A percentile compares a stretch with the other conserved stretches of the same genome.
Evolutionary conservation across 305 asterid genomes (phyloP).

Genomic region (Fraxinus velutina): DNA sequence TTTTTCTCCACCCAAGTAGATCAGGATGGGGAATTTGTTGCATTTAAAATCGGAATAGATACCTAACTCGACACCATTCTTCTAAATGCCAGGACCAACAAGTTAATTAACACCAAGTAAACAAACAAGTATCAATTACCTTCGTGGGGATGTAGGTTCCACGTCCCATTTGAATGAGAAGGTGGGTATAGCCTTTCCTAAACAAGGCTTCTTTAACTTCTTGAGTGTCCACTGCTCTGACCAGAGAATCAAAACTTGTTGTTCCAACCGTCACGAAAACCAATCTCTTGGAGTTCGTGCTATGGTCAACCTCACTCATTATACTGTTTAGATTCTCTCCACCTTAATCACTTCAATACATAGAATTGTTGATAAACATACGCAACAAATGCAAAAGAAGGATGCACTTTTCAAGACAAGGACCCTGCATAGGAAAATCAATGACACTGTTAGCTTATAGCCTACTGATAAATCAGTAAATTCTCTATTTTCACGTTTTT

Average conservation of each 20-base stretch:
- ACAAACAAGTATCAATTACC: slow-evolving; percentile 37
- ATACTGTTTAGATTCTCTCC: slow-evolving; percentile 3
- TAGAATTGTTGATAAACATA: not conserved
- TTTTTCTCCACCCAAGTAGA: not conserved
- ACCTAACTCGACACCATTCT: not conserved
- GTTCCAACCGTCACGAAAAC: slow-evolving; percentile 93
- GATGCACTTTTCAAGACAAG: not conserved
- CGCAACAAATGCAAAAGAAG: not conserved
- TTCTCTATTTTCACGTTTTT: not conserved
- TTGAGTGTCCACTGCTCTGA: slow-evolving; percentile 61
- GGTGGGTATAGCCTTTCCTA: slow-evolving; percentile 68
- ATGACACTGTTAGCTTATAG: not conserved
- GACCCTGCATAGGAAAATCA: slow-evolving; percentile 14
- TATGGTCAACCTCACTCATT: slow-evolving; percentile 43
- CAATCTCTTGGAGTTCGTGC: slow-evolving; percentile 35
- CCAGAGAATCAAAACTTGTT: slow-evolving; percentile 79
- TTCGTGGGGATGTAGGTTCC: slow-evolving; percentile 71
- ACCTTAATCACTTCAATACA: not conserved
- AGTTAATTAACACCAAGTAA: not conserved
- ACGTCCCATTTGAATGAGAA: slow-evolving; percentile 85
- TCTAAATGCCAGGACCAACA: not conserved
- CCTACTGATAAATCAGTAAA: not conserved
- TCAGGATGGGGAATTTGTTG: not conserved
- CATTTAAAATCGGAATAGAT: slow-evolving; percentile 2
- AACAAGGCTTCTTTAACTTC: slow-evolving; percentile 60